A percentile compares a stretch with the other conserved stretches of the same genome.
phyloP scores from a whole-genome alignment of 768 basidiomycete genomes.

The Punctularia strigosozonata region DNA sequence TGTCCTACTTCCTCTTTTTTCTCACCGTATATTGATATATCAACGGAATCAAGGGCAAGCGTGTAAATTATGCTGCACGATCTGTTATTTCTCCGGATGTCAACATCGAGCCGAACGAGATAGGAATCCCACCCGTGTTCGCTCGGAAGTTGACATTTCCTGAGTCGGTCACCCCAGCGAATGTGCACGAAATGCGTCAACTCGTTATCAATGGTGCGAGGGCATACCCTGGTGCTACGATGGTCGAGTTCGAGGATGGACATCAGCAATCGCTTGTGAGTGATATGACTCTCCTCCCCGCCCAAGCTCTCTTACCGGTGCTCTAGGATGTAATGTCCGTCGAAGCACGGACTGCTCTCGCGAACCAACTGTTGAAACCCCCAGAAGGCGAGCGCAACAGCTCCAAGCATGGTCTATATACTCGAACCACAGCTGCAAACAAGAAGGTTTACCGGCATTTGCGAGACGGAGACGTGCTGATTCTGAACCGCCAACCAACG shows the following conservation, averaged over 20 bases:
- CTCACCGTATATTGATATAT: not conserved
- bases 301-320: not conserved
- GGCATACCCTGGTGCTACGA: conserved; percentile 83
- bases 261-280: conserved; percentile 71
- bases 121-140: conserved; percentile 95
- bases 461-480: conserved; percentile 87
- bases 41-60: conserved; percentile 67
- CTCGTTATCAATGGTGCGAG: conserved; percentile 86
- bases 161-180: conserved; percentile 88
- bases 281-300: conserved; percentile 2
- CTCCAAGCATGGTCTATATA: conserved; percentile 47
- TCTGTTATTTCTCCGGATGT: conserved; percentile 99
- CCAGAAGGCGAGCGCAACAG: conserved; percentile 54
- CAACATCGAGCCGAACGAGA: conserved; percentile 98
- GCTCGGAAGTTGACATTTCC: conserved; percentile 95
- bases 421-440: conserved; percentile 72
- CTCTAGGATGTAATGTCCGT: conserved; percentile 69
- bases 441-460: conserved; percentile 98
- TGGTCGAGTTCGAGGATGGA: conserved; percentile 95
- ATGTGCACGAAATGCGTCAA: conserved; percentile 80
- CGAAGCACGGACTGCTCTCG: conserved; percentile 90
- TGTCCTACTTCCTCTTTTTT: conserved; percentile 5
- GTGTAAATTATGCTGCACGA: conserved; percentile 97
- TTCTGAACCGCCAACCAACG: conserved; percentile 96
- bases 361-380: conserved; percentile 89